Conservation (phyloP, 2,329 filamentous ascomycete genomes). For the Colletotrichum phormii region DNA sequence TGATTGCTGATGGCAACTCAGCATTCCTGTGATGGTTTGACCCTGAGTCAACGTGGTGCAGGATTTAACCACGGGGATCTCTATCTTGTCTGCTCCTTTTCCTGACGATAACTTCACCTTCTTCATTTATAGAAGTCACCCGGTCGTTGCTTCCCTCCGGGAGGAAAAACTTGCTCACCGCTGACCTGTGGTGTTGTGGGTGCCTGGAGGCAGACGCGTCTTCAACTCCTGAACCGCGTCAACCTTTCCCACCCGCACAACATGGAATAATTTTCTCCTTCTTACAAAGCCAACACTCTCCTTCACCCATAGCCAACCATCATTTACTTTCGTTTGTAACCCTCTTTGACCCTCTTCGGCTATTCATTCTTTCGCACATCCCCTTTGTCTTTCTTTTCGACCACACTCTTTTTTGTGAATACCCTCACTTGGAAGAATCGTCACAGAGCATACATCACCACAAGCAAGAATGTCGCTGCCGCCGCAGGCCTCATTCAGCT, state of each 20-base stretch:
- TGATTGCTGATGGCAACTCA: constrained; percentile 28
- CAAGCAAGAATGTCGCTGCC: constrained; percentile 13
- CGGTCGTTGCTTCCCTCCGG: background rate
- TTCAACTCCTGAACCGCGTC: background rate
- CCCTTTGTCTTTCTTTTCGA: background rate
- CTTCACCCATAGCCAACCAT: background rate
- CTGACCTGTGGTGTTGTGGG: background rate
- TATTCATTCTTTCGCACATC: background rate
- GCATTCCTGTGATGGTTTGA: constrained; percentile 13
- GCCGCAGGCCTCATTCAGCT: constrained; percentile 23
- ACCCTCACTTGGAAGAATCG: background rate
- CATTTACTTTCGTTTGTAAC: background rate
- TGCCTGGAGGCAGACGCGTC: background rate
- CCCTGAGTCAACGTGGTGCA: background rate
- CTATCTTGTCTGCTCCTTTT: background rate
- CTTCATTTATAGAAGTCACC: background rate
- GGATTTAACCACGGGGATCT: background rate
- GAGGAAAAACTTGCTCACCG: background rate
- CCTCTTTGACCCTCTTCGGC: no score
- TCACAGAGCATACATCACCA: background rate
- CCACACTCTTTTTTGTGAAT: background rate
- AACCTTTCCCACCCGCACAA: background rate
- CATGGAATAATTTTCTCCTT: background rate
- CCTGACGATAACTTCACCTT: constrained; percentile 6
- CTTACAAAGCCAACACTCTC: background rate